Evolutionary conservation across 352 stramenopile species (phyloP), one percentile per base, ranked within the genome.

Genomic region (Phytophthora fragariae): DNA sequence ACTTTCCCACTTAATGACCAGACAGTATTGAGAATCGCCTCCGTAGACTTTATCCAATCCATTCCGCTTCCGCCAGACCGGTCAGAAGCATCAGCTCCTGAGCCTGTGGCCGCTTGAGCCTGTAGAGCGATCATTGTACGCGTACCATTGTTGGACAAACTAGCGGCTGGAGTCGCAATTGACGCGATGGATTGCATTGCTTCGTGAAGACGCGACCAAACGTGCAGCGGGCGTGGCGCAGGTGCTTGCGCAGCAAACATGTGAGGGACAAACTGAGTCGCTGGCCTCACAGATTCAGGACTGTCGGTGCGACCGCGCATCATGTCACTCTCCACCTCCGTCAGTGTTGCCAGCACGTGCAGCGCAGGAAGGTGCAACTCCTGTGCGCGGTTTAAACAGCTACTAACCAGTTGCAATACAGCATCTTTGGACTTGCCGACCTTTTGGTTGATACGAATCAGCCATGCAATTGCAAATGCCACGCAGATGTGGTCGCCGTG

Each of bases 401-500:
- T 92, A 0, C 46, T 65, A 8, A 92, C 76, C 29, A 93, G 67
- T 9, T 73, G 74, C 3, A 86, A 24, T 3, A 92, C 82, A 59
- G 80, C 67, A 17, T 80, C 76, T 55, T 88, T 88, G 21, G 86
- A 72, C 35, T 84, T 87, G 0, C 94, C 89, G 3, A 82, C 75
- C 33, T 83, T 80, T 57, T 86, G 79, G 37, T 90, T 83, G n/a
- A 93, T 77, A 2, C 83, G 80, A 59, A 94, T 81, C 44, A 97
- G 82, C 93, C 94, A 98, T 24, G 86, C 89, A 3, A 98, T 80
- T 39, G 95, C 92, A 78, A 98, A 98, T 3, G 90, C 92, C 17
- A 98, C 94, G 65, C 94, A 98, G 2, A 97, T 82, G 59, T 95
- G 86, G 77, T 98, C 95, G 29, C 92, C 91, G 53, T 97, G 88